Percentiles rank a stretch among this genome's conserved stretches.
Conservation (phyloP, 116 monocot genomes). For the Cymodocea nodosa region DNA sequence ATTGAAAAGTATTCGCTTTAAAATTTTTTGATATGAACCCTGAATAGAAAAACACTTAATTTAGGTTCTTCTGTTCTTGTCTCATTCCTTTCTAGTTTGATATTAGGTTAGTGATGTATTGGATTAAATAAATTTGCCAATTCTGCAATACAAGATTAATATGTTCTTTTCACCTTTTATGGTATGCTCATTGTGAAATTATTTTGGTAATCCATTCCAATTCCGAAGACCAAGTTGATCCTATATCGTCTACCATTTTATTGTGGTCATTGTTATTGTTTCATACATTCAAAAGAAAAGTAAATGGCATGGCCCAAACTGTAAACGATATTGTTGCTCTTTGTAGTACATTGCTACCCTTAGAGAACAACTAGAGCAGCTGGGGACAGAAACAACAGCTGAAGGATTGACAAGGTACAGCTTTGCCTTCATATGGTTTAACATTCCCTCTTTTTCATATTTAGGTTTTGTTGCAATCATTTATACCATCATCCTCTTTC, state of each 20-base stretch:
- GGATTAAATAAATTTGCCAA: not conserved
- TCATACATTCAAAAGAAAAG: not conserved
- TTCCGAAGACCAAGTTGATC: not conserved
- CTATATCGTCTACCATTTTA: not conserved
- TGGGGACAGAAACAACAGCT: conserved; percentile 22
- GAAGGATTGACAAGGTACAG: conserved; percentile 29
- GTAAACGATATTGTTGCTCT: not conserved
- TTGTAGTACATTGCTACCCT: conserved; percentile 43
- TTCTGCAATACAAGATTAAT: not conserved
- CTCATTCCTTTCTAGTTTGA: not conserved
- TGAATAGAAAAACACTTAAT: not conserved
- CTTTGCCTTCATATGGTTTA: not conserved
- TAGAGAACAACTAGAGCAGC: conserved; percentile 34
- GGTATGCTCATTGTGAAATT: not conserved
- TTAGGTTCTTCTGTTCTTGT: not conserved
- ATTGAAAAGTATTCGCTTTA: too few species aligned
- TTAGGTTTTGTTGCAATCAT: too few species aligned
- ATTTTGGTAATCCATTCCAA: not conserved
- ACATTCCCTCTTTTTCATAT: too few species aligned
- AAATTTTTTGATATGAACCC: not conserved
- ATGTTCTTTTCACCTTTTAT: not conserved
- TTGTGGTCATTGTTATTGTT: not conserved
- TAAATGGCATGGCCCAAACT: not conserved
- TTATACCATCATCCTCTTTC: too few species aligned
- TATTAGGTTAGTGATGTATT: not conserved